Base-by-base conservation (phyloP, 1,284 basidiomycete genomes). In the Athelia psychrophila region DNA sequence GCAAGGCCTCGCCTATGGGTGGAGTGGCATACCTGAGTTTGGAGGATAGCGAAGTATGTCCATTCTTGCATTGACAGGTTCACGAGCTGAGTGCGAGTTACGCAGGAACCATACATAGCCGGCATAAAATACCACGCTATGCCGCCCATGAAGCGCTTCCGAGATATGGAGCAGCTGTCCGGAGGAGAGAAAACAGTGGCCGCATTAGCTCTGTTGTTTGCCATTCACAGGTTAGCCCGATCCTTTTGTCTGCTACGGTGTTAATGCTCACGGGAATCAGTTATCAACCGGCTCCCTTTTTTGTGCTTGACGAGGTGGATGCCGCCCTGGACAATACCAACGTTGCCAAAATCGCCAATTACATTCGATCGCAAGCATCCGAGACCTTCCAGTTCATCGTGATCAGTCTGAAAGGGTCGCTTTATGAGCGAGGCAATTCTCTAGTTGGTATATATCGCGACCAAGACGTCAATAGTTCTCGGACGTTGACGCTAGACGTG, bases 131-230 rank as follows among this genome's bases (percentile, higher is more conserved):
- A 98, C 67, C 95, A 98, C 66, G 95, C 95, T 1, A 99, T 99
- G 92, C 96, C 96, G 0, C 95, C 95, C 0, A 96, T 98, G 86
- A 99, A 99, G 69, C 90, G 95, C 5, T 99, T 99, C 79, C 83
- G 95, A 58, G 97, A 99, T 68, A 99, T 99, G 91, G 95, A 98
- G 55, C 95, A 98, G 67, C 77, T 99, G 4, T 98, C 95, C 0
- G 97, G 96, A 50, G 97, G 97, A 22, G 97, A 99, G 69, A 98
- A 98, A 76, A 98, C 96, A 0, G 96, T 99, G 56, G 97, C 97
- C 3, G 96, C 97, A 5, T 75, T 99, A 18, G 95, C 96, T 1
- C 76, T 99, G 18, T 77, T 99, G 24, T 98, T 99, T 65, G 94
- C 96, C 13, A 97, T 99, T 52, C 96, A 99, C 69, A 93, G 89